Percentiles rank a stretch among this genome's conserved stretches.
phyloP scores from a whole-genome alignment of 2,329 filamentous ascomycete genomes.

The Ilyonectria mors-panacis region DNA sequence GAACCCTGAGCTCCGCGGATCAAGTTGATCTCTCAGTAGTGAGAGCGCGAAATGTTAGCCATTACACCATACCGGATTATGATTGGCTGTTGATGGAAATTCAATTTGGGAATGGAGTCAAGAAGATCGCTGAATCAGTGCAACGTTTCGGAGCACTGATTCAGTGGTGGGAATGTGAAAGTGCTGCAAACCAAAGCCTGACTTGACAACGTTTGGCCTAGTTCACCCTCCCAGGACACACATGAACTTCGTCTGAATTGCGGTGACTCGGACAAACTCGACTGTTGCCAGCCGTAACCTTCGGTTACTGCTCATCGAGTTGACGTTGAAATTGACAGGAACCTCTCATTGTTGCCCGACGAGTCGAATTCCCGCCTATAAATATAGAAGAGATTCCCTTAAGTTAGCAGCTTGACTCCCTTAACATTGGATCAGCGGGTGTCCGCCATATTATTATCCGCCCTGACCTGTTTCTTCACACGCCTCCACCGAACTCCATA shows the following conservation, averaged over 20 bases:
- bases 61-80: slow-evolving; percentile 22
- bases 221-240: too few relatives aligned
- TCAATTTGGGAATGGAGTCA: rapidly evolving
- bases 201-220: too few relatives aligned
- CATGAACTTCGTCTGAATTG: too few relatives aligned
- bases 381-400: background rate
- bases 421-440: background rate
- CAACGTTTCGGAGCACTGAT: too few relatives aligned
- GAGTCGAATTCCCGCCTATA: background rate
- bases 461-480: background rate
- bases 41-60: slow-evolving; percentile 45
- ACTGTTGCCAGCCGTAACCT: too few relatives aligned
- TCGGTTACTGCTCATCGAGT: too few relatives aligned
- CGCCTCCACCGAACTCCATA: background rate
- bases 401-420: too few relatives aligned
- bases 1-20: slow-evolving; percentile 48
- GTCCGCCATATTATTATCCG: background rate
- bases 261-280: too few relatives aligned
- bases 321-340: too few relatives aligned
- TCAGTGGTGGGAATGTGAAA: too few relatives aligned
- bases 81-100: slow-evolving; percentile 1
- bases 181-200: too few relatives aligned
- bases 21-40: slow-evolving; percentile 38
- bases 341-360: too few relatives aligned
- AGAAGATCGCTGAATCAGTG: background rate